Conservation (phyloP, 1,284 basidiomycete genomes). For the Trametes sp. region DNA sequence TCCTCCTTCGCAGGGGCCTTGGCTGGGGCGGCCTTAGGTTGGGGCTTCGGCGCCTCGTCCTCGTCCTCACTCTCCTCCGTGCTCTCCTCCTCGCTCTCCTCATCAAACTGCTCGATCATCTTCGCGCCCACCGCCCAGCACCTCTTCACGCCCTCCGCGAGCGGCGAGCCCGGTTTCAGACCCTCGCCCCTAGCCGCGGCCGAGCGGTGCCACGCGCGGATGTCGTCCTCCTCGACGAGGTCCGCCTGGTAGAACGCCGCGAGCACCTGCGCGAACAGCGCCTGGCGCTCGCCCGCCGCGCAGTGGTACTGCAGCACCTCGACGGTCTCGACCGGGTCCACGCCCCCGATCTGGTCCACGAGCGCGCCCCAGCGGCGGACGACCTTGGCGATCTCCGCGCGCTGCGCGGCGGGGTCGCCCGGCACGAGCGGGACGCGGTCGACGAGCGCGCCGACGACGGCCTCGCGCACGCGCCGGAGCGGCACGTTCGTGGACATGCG, state of each 20-base stretch:
- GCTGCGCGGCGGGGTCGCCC: slow-evolving; percentile 59
- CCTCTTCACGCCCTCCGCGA: slow-evolving; percentile 64
- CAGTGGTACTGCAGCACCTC: slow-evolving; percentile 76
- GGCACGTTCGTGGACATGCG: slow-evolving; percentile 94
- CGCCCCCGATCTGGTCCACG: slow-evolving; percentile 77
- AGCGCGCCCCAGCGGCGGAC: slow-evolving; percentile 76
- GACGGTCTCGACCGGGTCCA: slow-evolving; percentile 78
- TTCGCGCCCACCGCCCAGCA: slow-evolving; percentile 75
- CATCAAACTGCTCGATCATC: slow-evolving; percentile 81
- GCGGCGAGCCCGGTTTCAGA: slow-evolving; percentile 44
- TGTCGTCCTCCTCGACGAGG: slow-evolving; percentile 82
- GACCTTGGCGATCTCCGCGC: slow-evolving; percentile 64
- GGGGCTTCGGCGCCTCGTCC: slow-evolving; percentile 40
- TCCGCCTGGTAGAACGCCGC: slow-evolving; percentile 79
- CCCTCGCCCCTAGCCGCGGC: slow-evolving; percentile 59
- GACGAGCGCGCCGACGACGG: slow-evolving; percentile 79
- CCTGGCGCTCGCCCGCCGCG: slow-evolving; percentile 62
- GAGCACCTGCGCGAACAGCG: slow-evolving; percentile 78
- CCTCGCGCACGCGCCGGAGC: slow-evolving; percentile 77
- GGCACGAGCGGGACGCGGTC: slow-evolving; percentile 67
- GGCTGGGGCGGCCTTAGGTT: slow-evolving; percentile 30
- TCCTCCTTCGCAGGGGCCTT: slow-evolving; percentile 20
- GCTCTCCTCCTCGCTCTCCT: slow-evolving; percentile 62
- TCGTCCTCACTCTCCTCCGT: slow-evolving; percentile 42
- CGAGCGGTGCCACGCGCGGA: slow-evolving; percentile 71